Percentiles rank a stretch among this genome's conserved stretches.
Conservation (phyloP, 352 stramenopile species). For the Pythium myriotylum region DNA sequence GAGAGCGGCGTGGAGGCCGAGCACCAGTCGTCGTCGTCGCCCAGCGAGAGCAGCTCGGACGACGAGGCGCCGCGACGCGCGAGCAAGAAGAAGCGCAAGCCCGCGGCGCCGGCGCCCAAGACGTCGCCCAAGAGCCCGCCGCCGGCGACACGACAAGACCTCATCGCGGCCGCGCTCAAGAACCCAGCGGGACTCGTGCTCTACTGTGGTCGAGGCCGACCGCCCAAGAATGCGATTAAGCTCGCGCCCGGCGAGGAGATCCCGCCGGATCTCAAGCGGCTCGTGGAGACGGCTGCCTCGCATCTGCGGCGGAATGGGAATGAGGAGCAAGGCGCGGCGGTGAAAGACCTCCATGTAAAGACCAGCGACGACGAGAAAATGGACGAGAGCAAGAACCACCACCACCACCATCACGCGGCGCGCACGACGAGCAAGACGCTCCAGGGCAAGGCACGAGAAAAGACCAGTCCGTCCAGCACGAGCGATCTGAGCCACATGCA, state of each 20-base stretch:
- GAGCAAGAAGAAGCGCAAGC: slow-evolving; percentile 13
- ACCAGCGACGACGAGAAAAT: slow-evolving; percentile 15
- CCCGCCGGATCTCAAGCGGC: slow-evolving; percentile 14
- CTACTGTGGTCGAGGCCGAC: slow-evolving; percentile 20
- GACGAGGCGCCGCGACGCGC: slow-evolving; percentile 34
- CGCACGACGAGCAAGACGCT: neutral
- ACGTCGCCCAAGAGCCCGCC: slow-evolving; percentile 14
- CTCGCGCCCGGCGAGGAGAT: slow-evolving; percentile 14
- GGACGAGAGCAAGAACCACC: neutral
- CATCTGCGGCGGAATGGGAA: slow-evolving; percentile 3
- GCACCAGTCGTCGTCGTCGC: slow-evolving; percentile 5
- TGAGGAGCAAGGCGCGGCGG: neutral
- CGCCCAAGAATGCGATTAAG: slow-evolving; percentile 29
- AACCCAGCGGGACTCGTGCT: slow-evolving; percentile 23
- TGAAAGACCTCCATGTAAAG: slow-evolving; percentile 13
- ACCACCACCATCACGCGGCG: too few species aligned
- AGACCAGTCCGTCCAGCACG: slow-evolving; percentile 55
- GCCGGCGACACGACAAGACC: slow-evolving; percentile 15
- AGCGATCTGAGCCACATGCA: slow-evolving; percentile 46
- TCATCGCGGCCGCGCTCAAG: slow-evolving; percentile 24
- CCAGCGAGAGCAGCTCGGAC: slow-evolving; percentile 32
- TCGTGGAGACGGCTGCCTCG: slow-evolving; percentile 17
- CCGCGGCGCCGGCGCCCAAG: slow-evolving; percentile 12
- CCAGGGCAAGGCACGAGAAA: slow-evolving; percentile 12
- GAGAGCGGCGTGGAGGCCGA: too few species aligned